phyloP scores from a whole-genome alignment of 2,329 filamentous ascomycete species.

The Rugonectria rugulosa region DNA sequence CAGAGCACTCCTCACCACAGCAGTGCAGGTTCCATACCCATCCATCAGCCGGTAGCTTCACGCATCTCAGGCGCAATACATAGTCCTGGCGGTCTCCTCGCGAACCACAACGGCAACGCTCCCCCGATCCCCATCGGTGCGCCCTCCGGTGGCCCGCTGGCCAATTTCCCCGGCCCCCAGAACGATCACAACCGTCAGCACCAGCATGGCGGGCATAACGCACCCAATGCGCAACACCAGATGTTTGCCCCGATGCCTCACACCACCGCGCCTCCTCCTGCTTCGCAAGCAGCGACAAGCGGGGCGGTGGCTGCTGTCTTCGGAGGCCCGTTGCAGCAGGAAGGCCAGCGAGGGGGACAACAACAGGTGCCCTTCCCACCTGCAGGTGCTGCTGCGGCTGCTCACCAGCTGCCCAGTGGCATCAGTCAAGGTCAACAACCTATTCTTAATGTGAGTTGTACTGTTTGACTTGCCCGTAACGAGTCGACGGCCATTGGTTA shows the following conservation, averaged over 20 bases:
- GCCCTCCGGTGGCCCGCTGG: conserved; percentile 56
- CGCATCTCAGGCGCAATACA: conserved; percentile 83
- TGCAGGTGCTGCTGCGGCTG: conserved; percentile 48
- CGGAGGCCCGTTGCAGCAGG: conserved; percentile 74
- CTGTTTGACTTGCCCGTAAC: not conserved
- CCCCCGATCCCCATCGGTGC: conserved; percentile 61
- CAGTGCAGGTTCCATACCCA: conserved; percentile 85
- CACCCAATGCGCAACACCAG: conserved; percentile 57
- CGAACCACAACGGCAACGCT: conserved; percentile 71
- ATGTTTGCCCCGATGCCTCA: conserved; percentile 65
- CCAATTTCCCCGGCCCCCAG: conserved; percentile 63
- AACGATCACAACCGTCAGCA: conserved; percentile 59
- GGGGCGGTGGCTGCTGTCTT: conserved; percentile 73
- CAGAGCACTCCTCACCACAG: conserved; percentile 80
- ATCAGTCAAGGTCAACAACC: conserved; percentile 54
- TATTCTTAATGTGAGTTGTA: conserved; percentile 59
- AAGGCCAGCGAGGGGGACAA: conserved; percentile 61
- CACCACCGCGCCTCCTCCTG: conserved; percentile 57
- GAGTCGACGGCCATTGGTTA: not conserved
- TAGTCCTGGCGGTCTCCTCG: conserved; percentile 87
- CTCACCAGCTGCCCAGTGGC: conserved; percentile 48
- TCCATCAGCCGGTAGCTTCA: conserved; percentile 93
- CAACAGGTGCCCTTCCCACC: conserved; percentile 56
- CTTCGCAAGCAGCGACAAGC: conserved; percentile 64
- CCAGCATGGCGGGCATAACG: conserved; percentile 60